Evolutionary conservation across 1,284 basidiomycete genomes (phyloP), one percentile per base, ranked within the genome.

Genomic region (Moesziomyces sp.): DNA sequence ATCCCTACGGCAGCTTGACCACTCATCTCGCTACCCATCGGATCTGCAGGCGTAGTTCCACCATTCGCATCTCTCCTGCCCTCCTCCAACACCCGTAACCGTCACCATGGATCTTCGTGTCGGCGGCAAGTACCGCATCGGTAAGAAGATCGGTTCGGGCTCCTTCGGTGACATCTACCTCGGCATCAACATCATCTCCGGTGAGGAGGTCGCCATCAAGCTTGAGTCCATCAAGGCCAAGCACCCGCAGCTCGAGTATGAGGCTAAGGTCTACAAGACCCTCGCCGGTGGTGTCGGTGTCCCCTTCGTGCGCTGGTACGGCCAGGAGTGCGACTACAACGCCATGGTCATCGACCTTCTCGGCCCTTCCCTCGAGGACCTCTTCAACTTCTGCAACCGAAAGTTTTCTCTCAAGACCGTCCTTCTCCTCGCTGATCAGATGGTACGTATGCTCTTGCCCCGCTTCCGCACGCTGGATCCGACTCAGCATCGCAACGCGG

Each of bases 111-210:
- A 97, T 88, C 91, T 97, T 80, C 90, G 94, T 78, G 95, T 98
- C 46, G 95, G 96, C 82, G 94, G 95, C 85, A 98, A 98, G 88
- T 84, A 83, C 88, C 91, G 96, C 83, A 92, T 99, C 78, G 97
- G 96, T 74, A 98, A 98, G 89, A 99, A 99, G 91, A 98, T 99
- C 83, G 97, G 97, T 78, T 97, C 93, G 48, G 97, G 96, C 71
- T 98, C 96, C 57, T 98, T 98, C 83, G 94, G 96, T 95, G 96
- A 99, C 84, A 99, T 99, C 86, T 99, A 98, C 86, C 92, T 99
- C 68, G 97, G 97, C 71, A 95, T 97, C 86, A 98, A 99, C 89
- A 98, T 99, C 87, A 98, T 99, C 85, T 97, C 95, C n/a, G 96
- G 96, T 52, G 95, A 99, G 85, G 96, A 98, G 85, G 97, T 99